These are phyloP conservation scores for Geotrichum klebahnii DNA, from an alignment of 1,139 yeast genomes.

Conservation along the genomic window DNA sequence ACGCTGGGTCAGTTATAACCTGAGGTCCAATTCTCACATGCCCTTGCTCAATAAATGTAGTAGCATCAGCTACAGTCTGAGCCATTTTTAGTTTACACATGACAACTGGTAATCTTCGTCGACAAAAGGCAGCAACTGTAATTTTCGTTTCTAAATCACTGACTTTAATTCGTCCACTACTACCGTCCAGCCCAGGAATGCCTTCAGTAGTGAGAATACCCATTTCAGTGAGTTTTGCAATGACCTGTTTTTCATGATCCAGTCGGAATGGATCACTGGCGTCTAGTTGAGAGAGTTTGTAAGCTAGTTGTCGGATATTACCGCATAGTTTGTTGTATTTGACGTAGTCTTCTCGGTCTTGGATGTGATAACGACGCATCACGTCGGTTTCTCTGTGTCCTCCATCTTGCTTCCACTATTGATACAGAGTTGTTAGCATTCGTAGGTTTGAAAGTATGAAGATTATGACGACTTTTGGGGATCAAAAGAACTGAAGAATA, in stretches of 20 bases:
- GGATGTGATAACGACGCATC: slow-evolving; percentile 90
- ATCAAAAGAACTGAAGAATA: background rate
- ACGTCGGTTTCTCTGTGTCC: slow-evolving; percentile 94
- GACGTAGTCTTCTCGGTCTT: slow-evolving; percentile 91
- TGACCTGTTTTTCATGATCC: slow-evolving; percentile 78
- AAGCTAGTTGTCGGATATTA: slow-evolving; percentile 78
- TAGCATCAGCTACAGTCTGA: slow-evolving; percentile 81
- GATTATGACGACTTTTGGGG: too few relatives aligned
- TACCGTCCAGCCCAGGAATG: too few relatives aligned
- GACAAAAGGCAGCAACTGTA: slow-evolving; percentile 85
- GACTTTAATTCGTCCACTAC: slow-evolving; percentile 69
- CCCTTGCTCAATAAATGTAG: slow-evolving; percentile 91
- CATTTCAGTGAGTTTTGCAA: slow-evolving; percentile 83
- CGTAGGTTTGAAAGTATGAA: background rate
- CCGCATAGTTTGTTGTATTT: slow-evolving; percentile 92
- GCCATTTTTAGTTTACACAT: slow-evolving; percentile 96
- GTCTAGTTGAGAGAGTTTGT: slow-evolving; percentile 74
- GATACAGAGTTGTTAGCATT: slow-evolving; percentile 3
- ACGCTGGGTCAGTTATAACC: slow-evolving; percentile 92
- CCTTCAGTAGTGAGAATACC: slow-evolving; percentile 57
- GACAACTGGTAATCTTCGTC: slow-evolving; percentile 89
- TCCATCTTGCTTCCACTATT: slow-evolving; percentile 83
- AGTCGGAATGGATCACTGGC: slow-evolving; percentile 82
- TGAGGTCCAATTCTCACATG: slow-evolving; percentile 97
- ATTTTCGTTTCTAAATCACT: slow-evolving; percentile 88